These are phyloP conservation scores for Blastomyces emzantsi DNA, from an alignment of 2,329 filamentous ascomycete species.

Conservation along the genomic window DNA sequence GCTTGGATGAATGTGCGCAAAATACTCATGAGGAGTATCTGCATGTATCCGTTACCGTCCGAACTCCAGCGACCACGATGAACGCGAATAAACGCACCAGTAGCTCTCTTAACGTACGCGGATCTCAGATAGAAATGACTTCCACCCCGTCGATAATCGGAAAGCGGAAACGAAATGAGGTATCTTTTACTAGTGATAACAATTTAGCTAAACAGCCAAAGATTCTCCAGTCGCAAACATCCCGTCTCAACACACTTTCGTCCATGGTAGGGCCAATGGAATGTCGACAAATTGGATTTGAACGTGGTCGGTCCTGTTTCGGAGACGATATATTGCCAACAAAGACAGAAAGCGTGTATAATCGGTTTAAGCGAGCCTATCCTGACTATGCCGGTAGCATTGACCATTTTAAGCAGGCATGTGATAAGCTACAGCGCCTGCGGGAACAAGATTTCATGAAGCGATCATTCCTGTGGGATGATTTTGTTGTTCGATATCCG, in stretches of 20 bases:
- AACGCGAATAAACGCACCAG: not conserved
- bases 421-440: conserved; percentile 28
- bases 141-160: not conserved
- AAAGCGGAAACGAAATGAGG: conserved; percentile 4
- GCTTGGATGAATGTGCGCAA: conserved; percentile 9
- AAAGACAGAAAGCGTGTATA: conserved; percentile 21
- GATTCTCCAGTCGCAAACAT: not conserved
- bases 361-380: conserved; percentile 34
- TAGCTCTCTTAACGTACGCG: not conserved
- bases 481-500: conserved; percentile 37
- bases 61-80: not conserved
- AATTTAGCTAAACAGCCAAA: not conserved
- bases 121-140: not conserved
- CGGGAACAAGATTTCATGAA: conserved; percentile 24
- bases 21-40: not conserved
- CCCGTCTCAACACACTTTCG: not conserved
- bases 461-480: conserved; percentile 38
- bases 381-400: conserved; percentile 32
- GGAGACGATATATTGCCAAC: not conserved
- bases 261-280: not conserved
- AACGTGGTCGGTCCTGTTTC: not conserved
- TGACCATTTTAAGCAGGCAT: conserved; percentile 32
- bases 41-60: not conserved
- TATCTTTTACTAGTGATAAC: not conserved
- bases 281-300: not conserved